Evolutionary conservation across 1,284 basidiomycete genomes (phyloP), one percentile per base, ranked within the genome.

Genomic region (Apiotrichum akiyoshidainum): DNA sequence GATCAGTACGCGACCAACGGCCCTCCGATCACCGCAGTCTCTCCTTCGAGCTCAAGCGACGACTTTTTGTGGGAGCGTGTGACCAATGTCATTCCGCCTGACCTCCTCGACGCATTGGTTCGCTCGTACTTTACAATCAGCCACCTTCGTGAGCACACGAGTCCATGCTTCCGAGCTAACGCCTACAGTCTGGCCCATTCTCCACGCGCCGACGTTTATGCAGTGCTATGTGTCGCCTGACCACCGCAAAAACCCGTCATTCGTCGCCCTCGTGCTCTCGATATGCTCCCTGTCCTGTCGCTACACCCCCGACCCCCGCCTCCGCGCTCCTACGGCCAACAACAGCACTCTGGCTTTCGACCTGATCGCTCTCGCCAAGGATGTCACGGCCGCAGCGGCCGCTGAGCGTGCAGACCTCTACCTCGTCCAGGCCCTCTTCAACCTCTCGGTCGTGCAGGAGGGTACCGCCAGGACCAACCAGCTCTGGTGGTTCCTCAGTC

Each of bases 151-250:
- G 48, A 64, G 68, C 65, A 11, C 65, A 11, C 37, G 12, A 22
- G 4, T 21, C 16, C 12, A n/a, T 14, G 34, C 11, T 13, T 48
- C 46, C 39, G 16, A 21, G 17, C 51, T 59, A n/a, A 59, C 42
- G 4, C 22, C 5, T 49, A 14, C 54, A 70, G 67, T 71, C 16
- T 71, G 68, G 68, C 69, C 69, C 8, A 68, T 71, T 39, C 58
- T 71, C 7, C 69, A 71, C 49, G 68, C 65, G 11, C 69, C 69
- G 12, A 67, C 67, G 19, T 69, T 69, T 54, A 67, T 71, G 68
- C 56, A 63, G 40, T 60, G 52, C 17, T 69, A 68, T 45, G 48
- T 55, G 31, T 58, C 60, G 35, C 57, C 64, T 8, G 50, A 61
- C 39, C 52, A 49, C 33, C 67, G 67, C 9, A 65, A 62, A 42